Evolutionary conservation across 192 early-diverging fungal genomes (phyloP).

Genomic region (Coemansia sp.): DNA sequence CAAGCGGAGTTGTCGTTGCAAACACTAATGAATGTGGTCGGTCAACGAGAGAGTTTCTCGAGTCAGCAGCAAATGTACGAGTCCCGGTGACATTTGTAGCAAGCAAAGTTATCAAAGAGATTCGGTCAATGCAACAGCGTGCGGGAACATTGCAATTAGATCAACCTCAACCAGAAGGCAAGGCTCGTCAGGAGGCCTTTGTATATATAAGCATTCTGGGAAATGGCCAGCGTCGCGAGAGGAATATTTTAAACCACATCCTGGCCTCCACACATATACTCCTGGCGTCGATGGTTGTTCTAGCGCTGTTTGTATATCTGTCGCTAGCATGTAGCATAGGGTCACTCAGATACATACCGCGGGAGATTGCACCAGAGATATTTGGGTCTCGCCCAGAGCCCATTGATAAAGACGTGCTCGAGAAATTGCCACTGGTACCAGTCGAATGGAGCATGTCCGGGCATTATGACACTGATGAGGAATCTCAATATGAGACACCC

Average conservation of each 20-base stretch:
- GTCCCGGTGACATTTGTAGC: slow-evolving; percentile 46
- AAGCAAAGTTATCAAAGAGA: slow-evolving; percentile 18
- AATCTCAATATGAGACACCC: slow-evolving; percentile 32
- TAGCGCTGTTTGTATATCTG: slow-evolving; percentile 32
- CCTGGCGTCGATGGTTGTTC: slow-evolving; percentile 20
- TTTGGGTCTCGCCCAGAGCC: slow-evolving; percentile 35
- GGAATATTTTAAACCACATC: slow-evolving; percentile 18
- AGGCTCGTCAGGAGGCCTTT: slow-evolving; percentile 17
- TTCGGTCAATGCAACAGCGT: slow-evolving; percentile 28
- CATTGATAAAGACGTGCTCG: slow-evolving; percentile 24
- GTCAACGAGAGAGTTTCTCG: slow-evolving; percentile 34
- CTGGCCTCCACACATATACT: slow-evolving; percentile 37
- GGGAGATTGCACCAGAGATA: slow-evolving; percentile 33
- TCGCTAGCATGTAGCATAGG: slow-evolving; percentile 42
- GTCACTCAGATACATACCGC: slow-evolving; percentile 36
- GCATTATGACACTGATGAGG: slow-evolving; percentile 17
- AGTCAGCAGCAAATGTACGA: slow-evolving; percentile 22
- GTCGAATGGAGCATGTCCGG: slow-evolving; percentile 32
- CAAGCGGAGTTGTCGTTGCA: slow-evolving; percentile 33
- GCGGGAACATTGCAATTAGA: background rate
- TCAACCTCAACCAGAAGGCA: slow-evolving; percentile 3
- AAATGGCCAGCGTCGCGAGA: slow-evolving; percentile 5
- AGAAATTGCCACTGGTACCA: slow-evolving; percentile 32
- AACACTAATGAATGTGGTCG: slow-evolving; percentile 45
- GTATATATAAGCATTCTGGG: slow-evolving; percentile 29